Evolutionary conservation across 306 rosid species (phyloP), one percentile per base, ranked within the genome.

Genomic region (Crotalaria pallida): DNA sequence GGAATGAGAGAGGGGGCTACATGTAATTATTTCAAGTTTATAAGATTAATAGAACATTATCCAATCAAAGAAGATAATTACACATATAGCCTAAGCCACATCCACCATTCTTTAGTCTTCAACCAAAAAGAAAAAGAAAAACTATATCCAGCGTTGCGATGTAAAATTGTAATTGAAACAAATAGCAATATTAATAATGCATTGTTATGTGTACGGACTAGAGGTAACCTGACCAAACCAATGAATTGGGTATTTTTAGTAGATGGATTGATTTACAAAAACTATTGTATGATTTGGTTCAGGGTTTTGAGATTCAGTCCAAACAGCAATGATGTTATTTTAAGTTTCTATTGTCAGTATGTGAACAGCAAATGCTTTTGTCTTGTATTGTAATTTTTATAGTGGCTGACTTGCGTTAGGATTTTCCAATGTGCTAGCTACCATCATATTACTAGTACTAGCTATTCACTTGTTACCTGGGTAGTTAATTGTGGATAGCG

Each of bases 51-150:
- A 18, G 50, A 47, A 65, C 48, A 24, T 57, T 34, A 61, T 61
- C 62, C 13, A 15, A 52, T 41, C 19, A n/a, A 58, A 67, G 45
- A 33, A 66, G 61, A 57, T 45, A 47, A 48, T 38, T 47, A 43
- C 5, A 40, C 58, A 52, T 53, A 13, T 48, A 40, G 23, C 59
- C 72, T 31, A 44, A 53, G 62, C 12, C 77, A 69, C 43, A 29
- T 29, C 8, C 52, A 57, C 34, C 58, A 27, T 58, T 44, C 50
- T 56, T 65, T 57, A 57, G 56, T 26, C 31, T 70, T 56, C 26
- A 40, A 24, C 36, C 49, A 58, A 71, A 58, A 71, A 44, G 16
- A 57, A 43, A 69, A 41, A 15, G 21, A 9, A 71, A 71, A 71
- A 7, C 7, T 47, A 31, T 13, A 33, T 9, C 44, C 56, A 50